A percentile compares a stretch with the other conserved stretches of the same genome.
phyloP scores from a whole-genome alignment of 1,139 yeast species.

The Neolecta irregularis region DNA sequence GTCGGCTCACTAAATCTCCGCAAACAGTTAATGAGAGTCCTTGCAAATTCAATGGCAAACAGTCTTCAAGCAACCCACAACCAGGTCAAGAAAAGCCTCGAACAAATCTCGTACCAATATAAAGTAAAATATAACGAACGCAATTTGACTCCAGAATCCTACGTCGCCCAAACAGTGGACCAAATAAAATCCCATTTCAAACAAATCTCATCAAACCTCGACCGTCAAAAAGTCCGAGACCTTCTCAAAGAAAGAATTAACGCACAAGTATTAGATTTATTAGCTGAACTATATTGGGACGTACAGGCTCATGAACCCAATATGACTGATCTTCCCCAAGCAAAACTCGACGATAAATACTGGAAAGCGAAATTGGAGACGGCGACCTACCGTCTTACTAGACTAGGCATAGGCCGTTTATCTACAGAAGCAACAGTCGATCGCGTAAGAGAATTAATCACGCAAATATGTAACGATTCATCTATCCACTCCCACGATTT shows the following conservation, averaged over 20 bases:
- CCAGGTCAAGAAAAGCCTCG: conserved; percentile 77
- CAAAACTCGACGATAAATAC: conserved; percentile 52
- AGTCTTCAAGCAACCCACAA: conserved; percentile 78
- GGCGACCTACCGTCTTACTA: conserved; percentile 69
- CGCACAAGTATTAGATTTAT: conserved; percentile 67
- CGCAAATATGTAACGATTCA: conserved; percentile 34
- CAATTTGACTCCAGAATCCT: conserved; percentile 81
- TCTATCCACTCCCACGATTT: conserved; percentile 70
- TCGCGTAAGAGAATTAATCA: conserved; percentile 57
- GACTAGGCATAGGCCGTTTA: conserved; percentile 81
- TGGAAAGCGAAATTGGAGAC: conserved; percentile 84
- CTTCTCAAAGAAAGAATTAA: conserved; percentile 73
- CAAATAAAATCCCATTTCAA: conserved; percentile 72
- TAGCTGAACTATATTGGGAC: conserved; percentile 91
- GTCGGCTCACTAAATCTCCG: conserved; percentile 68
- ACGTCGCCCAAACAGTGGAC: conserved; percentile 83
- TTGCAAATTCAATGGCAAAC: conserved; percentile 82
- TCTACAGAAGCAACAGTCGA: conserved; percentile 61
- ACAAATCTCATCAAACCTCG: conserved; percentile 68
- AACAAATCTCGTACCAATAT: conserved; percentile 81
- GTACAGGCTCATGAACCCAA: conserved; percentile 2
- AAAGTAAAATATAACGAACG: conserved; percentile 95
- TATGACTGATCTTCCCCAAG: conserved; percentile 27
- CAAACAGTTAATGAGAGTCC: conserved; percentile 64
- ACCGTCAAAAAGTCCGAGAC: conserved; percentile 66